Evolutionary conservation across 1,284 basidiomycete species (phyloP), one percentile per base, ranked within the genome.

Genomic region (Salmacisia buchloeana): DNA sequence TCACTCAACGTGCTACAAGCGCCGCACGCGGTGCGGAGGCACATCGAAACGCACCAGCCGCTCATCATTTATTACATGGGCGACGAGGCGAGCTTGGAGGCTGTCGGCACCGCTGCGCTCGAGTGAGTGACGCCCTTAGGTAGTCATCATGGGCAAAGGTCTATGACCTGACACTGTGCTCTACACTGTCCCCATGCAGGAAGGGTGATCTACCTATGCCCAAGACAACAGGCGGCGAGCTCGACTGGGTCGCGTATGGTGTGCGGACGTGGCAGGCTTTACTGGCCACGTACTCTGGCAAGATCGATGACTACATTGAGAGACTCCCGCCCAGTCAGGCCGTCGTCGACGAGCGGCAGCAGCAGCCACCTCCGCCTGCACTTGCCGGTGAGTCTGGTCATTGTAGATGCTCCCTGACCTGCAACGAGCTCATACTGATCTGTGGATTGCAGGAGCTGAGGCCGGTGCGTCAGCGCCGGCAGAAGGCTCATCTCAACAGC

Each of bases 21-120:
- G 27, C 27, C 27, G 6, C 29, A 27, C 10, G 49, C 13, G 21
- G 29, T 31, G 3, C 27, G 49, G 27, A 25, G 25, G 29, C 49
- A 54, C 13, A 31, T 54, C 25, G 27, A 31, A 33, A 9, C 13
- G 12, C 18, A 12, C 27, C 41, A 43, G 15, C 10, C 7, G 12
- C 13, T 29, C 13, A 54, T 54, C 27, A 54, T 54, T n/a, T 54
- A 31, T n/a, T 54, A 54, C 49, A 31, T 54, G 29, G 49, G 49
- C 27, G 27, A 54, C 21, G 29, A 4, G 10, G 49, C 31, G 3
- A 33, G 29, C 13, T 31, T 54, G 13, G 27, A 6, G 10, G 9
- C 29, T 7, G 27, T 54, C 10, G 49, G 49, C 49, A 31, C 27
- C 9, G 49, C 49, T 18, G 49, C 49, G 49, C 10, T 33, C 13